Base-by-base conservation (phyloP, 1,284 basidiomycete species). In the Ustilago loliicola region DNA sequence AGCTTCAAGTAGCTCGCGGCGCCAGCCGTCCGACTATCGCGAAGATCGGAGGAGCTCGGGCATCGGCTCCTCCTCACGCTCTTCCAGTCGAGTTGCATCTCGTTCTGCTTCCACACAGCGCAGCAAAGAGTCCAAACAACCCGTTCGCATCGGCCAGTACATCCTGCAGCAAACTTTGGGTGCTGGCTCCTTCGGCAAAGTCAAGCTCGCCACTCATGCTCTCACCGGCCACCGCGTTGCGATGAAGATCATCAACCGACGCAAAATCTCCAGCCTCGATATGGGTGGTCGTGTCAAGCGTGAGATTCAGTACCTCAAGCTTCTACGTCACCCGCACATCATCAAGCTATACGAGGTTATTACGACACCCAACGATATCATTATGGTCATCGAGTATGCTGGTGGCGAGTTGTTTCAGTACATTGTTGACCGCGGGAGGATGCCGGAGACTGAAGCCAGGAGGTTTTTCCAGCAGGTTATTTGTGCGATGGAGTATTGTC, bases 241-340 rank as follows among this genome's bases (percentile, higher is more conserved):
- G 3, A 95, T 99, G 93, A 98, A 98, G 89, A 95, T 94, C 85
- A 95, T 98, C 83, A 95, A 94, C 70, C 95, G 96, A 86, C 93
- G 93, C 66, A 95, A 94, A 83, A 98, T 98, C 71, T 92, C 93
- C 77, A 91, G 92, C 74, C 93, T 94, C 80, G 94, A 95, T 88
- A 84, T 85, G 79, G 84, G 85, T 53, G 81, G 82, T 1, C 64
- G 96, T 61, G 96, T 99, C 23, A 93, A 95, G 87, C 91, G 95
- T 53, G 96, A 99, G 76, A 86, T 86, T 60, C 84, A 85, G 67
- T 86, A 84, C 42, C 82, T 86, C 48, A 83, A 83, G 61, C 71
- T 85, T 30, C 64, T 86, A 11, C 79, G 84, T 17, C 85, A 86
- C 58, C 84, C 85, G 2, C 84, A 86, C 58, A 86, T 86, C 66